Evolutionary conservation across 1,284 basidiomycete species (phyloP).

Genomic region (Phlebopus sp.): DNA sequence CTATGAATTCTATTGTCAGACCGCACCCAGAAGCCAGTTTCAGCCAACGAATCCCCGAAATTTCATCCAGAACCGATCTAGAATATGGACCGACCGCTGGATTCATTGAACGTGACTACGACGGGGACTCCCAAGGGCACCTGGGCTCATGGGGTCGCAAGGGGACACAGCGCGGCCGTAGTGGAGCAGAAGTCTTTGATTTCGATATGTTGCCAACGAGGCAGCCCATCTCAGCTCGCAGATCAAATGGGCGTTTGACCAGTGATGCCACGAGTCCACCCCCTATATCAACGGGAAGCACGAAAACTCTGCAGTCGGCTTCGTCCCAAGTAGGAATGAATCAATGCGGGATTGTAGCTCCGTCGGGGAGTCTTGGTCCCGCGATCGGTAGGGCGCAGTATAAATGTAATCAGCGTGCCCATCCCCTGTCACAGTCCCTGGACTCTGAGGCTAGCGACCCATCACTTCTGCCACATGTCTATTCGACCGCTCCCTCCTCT

Average conservation of each 20-base stretch:
- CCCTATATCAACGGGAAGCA: background rate
- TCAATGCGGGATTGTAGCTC: background rate
- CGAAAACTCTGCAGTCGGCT: too few species aligned
- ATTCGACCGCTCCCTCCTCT: background rate
- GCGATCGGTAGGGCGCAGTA: conserved; percentile 27
- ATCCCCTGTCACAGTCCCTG: background rate
- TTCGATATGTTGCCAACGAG: conserved; percentile 26
- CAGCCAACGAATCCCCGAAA: conserved; percentile 2
- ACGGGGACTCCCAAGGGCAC: conserved; percentile 5
- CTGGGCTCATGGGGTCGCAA: background rate
- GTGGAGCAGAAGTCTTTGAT: conserved; percentile 20
- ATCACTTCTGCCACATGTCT: background rate
- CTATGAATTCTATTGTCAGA: background rate
- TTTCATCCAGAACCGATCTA: background rate
- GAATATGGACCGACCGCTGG: conserved; percentile 29
- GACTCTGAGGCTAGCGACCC: conserved; percentile 1
- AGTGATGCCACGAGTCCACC: background rate
- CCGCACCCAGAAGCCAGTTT: conserved; percentile 5
- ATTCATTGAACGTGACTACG: conserved; percentile 23
- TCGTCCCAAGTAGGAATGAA: background rate
- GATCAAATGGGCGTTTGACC: background rate
- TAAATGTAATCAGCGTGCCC: conserved; percentile 23
- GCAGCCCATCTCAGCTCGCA: background rate
- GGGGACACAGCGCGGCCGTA: conserved; percentile 14
- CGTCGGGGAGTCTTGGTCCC: background rate